Percentiles rank a stretch among this genome's conserved stretches.
These are phyloP conservation scores for Penicillium capsulatum DNA, from an alignment of 2,329 filamentous ascomycete genomes.

Conservation along the genomic window DNA sequence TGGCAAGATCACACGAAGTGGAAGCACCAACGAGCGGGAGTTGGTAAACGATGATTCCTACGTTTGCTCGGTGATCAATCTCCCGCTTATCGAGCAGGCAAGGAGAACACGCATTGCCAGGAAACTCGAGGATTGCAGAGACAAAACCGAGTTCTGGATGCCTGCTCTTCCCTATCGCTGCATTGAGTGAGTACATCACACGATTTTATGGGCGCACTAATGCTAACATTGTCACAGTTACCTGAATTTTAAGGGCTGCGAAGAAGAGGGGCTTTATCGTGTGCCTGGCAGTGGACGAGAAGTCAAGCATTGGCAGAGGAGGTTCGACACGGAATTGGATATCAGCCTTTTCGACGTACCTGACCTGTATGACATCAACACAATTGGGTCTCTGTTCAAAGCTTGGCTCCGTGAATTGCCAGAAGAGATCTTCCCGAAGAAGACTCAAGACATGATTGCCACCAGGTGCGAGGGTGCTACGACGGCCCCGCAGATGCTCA, in stretches of 20 bases:
- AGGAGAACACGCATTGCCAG: constrained; percentile 89
- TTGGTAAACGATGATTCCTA: constrained; percentile 78
- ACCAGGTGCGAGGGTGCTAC: constrained; percentile 75
- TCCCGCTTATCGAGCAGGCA: constrained; percentile 82
- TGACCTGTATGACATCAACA: constrained; percentile 93
- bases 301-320: constrained; percentile 88
- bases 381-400: constrained; percentile 93
- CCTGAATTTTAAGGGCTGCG: constrained; percentile 87
- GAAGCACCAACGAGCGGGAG: constrained; percentile 64
- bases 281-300: constrained; percentile 86
- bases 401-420: constrained; percentile 93
- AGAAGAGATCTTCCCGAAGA: constrained; percentile 86
- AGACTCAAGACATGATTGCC: constrained; percentile 72
- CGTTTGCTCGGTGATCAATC: constrained; percentile 76
- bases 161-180: constrained; percentile 91
- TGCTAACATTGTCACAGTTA: too few species aligned
- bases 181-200: too few species aligned
- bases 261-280: constrained; percentile 89
- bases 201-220: too few species aligned
- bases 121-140: constrained; percentile 76
- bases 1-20: constrained; percentile 68
- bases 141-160: constrained; percentile 99
- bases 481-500: constrained; percentile 75
- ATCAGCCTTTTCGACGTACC: constrained; percentile 84
- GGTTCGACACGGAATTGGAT: constrained; percentile 84